Conservation (phyloP, 2,329 filamentous ascomycete species). For the Mycocentrospora acerina region DNA sequence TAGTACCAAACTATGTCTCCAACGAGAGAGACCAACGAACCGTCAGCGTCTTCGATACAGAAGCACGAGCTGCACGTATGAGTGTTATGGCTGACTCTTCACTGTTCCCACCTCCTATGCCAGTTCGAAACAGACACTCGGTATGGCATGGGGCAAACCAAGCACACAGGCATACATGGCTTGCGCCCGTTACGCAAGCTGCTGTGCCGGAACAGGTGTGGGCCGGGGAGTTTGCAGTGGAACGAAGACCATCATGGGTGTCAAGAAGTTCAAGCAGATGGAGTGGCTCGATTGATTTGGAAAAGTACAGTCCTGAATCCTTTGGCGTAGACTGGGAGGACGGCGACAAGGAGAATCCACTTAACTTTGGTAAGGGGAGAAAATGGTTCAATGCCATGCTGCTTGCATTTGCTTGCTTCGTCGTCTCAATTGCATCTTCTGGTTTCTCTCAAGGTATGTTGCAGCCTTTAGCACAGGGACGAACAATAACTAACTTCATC, state of each 20-base stretch:
- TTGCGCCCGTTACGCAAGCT: slow-evolving; percentile 6
- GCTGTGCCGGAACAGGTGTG: slow-evolving; percentile 10
- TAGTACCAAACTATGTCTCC: slow-evolving; percentile 1
- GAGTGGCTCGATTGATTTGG: slow-evolving; percentile 1
- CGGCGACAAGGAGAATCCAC: slow-evolving; percentile 55
- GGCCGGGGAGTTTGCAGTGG: slow-evolving; percentile 20
- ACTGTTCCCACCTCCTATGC: slow-evolving; percentile 12
- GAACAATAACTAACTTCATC: background rate
- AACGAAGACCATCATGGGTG: slow-evolving; percentile 16
- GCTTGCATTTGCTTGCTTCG: slow-evolving; percentile 31
- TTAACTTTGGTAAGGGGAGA: slow-evolving; percentile 53
- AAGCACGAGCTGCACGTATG: slow-evolving; percentile 20
- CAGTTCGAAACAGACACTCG: slow-evolving; percentile 8
- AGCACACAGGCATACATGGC: slow-evolving; percentile 15
- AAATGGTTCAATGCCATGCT: slow-evolving; percentile 35
- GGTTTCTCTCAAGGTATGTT: slow-evolving; percentile 22
- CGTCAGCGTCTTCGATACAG: slow-evolving; percentile 19
- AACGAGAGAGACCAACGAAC: slow-evolving; percentile 9
- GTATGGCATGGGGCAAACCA: slow-evolving; percentile 12
- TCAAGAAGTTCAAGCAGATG: slow-evolving; percentile 6
- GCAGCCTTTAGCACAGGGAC: slow-evolving; percentile 13
- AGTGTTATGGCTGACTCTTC: slow-evolving; percentile 17
- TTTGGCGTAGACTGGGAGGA: slow-evolving; percentile 52
- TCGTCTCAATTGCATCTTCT: slow-evolving; percentile 30
- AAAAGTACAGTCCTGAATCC: background rate